Conservation (phyloP, 2,329 filamentous ascomycete genomes). For the Neofusicoccum parvum region DNA sequence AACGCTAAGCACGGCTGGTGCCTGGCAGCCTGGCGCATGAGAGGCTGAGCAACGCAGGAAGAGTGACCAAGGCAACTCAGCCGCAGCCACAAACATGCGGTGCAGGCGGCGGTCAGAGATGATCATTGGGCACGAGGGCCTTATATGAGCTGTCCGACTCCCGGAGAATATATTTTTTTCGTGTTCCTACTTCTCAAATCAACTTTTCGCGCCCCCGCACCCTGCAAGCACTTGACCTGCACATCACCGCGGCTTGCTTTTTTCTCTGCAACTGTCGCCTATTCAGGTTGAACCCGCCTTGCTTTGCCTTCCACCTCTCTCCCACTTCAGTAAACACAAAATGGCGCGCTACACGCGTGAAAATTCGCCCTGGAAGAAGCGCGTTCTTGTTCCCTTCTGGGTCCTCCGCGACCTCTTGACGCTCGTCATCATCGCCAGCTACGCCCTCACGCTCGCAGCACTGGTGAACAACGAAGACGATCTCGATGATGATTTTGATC, state of each 20-base stretch:
- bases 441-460: conserved; percentile 23
- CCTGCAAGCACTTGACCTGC: not conserved
- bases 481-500: not conserved
- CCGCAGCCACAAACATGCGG: not conserved
- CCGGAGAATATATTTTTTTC: not conserved
- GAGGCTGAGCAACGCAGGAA: conserved; percentile 6
- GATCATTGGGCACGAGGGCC: not conserved
- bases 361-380: conserved; percentile 38
- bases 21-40: conserved; percentile 3
- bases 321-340: not conserved
- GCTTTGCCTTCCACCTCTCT: not conserved
- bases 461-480: not conserved
- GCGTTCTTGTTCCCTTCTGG: conserved; percentile 42
- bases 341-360: conserved; percentile 17
- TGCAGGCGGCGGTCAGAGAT: not conserved
- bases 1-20: not conserved
- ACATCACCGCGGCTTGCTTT: not conserved
- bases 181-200: not conserved
- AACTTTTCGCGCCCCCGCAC: not conserved
- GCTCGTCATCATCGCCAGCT: conserved; percentile 35
- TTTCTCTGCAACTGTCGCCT: no score
- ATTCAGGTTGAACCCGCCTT: not conserved
- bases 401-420: conserved; percentile 36
- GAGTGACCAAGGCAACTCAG: not conserved
- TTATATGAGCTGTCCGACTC: not conserved